phyloP scores from a whole-genome alignment of 2,329 filamentous ascomycete species.

The Curvularia lunata region DNA sequence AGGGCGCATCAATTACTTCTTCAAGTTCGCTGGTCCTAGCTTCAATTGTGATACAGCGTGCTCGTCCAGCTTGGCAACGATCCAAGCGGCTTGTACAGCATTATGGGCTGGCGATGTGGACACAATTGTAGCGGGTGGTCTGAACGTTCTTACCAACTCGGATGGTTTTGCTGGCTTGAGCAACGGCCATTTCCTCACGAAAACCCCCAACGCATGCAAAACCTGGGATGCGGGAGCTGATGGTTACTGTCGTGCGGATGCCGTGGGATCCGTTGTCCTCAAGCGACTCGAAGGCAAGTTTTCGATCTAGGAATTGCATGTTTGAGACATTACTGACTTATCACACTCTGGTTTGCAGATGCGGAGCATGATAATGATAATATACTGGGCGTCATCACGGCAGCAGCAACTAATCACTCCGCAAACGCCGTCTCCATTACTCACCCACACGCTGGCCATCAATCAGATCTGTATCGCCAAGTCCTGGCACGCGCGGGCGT shows the following conservation, averaged over 20 bases:
- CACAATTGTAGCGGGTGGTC: conserved; percentile 30
- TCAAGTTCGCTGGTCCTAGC: no score
- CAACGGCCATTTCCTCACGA: conserved; percentile 1
- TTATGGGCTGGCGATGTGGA: conserved; percentile 30
- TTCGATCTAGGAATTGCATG: no score
- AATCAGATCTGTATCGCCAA: no score
- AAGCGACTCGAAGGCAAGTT: conserved; percentile 34
- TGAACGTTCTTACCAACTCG: conserved; percentile 18
- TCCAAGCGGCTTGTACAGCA: no score
- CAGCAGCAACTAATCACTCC: conserved; percentile 38
- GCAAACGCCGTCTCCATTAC: conserved; percentile 40
- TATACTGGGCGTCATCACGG: conserved; percentile 38
- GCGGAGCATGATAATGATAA: conserved; percentile 43
- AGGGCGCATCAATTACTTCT: no score
- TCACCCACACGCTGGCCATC: no score
- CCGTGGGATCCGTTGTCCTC: conserved; percentile 31
- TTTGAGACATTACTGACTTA: no score
- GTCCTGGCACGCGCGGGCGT: conserved; percentile 49
- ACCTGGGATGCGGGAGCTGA: not conserved
- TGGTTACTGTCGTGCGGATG: conserved; percentile 7
- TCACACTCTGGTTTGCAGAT: no score
- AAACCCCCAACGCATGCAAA: no score
- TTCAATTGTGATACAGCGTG: no score
- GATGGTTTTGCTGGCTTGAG: not conserved
- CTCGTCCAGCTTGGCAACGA: no score